phyloP scores from a whole-genome alignment of 176 grass and related monocot species.

The Rhynchospora pubera region DNA sequence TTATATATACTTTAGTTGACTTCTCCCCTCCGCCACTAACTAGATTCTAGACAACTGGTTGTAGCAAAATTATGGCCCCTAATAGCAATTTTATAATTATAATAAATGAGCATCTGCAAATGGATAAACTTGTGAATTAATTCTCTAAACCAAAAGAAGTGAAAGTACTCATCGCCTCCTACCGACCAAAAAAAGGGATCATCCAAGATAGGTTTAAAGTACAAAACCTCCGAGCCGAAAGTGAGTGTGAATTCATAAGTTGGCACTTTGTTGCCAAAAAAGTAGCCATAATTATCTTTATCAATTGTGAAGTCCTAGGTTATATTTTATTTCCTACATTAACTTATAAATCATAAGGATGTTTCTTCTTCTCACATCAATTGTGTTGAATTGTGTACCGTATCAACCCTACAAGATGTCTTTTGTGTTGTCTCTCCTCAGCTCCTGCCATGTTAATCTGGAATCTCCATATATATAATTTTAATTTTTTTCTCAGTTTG shows the following conservation, averaged over 20 bases:
- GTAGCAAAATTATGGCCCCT: neutral
- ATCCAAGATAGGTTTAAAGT: neutral
- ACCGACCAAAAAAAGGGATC: neutral
- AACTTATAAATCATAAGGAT: constrained; percentile 1
- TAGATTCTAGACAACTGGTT: neutral
- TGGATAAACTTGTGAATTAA: neutral
- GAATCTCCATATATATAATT: constrained; percentile 17
- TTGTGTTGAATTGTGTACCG: constrained; percentile 11
- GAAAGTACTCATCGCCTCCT: neutral
- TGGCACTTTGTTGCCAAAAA: constrained; percentile 3
- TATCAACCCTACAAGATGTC: constrained; percentile 20
- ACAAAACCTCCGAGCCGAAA: neutral
- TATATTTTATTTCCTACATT: neutral
- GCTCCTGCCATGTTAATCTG: neutral
- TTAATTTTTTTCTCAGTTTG: too few relatives aligned
- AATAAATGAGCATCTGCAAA: neutral
- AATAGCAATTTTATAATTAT: neutral
- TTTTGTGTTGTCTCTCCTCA: constrained; percentile 17
- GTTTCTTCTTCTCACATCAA: constrained; percentile 6
- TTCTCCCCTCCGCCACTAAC: neutral
- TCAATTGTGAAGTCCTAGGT: neutral
- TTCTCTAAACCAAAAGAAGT: neutral
- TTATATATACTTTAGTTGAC: neutral
- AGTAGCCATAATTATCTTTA: neutral
- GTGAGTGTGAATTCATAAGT: constrained; percentile 24